These are phyloP conservation scores for Sugiyamaella novakii DNA, from an alignment of 1,139 yeast species.

Conservation along the genomic window DNA sequence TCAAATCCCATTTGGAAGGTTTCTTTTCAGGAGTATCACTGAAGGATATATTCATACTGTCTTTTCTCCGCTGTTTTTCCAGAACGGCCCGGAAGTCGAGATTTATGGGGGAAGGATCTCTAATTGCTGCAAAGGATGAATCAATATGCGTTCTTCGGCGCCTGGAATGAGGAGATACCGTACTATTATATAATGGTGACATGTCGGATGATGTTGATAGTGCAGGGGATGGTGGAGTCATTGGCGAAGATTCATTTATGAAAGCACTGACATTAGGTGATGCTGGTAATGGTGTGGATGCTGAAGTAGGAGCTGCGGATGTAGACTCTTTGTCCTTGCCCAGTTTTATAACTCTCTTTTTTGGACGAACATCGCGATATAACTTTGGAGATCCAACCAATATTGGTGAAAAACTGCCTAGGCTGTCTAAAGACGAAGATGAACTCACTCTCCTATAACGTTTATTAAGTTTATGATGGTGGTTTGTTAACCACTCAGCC, in stretches of 20 bases:
- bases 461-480: slow-evolving; percentile 5
- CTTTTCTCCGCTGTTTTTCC: slow-evolving; percentile 11
- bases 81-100: slow-evolving; percentile 18
- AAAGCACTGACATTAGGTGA: slow-evolving; percentile 6
- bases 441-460: not conserved
- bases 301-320: not conserved
- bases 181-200: slow-evolving; percentile 1
- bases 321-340: slow-evolving; percentile 2
- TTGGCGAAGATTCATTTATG: slow-evolving; percentile 4
- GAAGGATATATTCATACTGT: not conserved
- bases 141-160: slow-evolving; percentile 3
- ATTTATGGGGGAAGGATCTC: slow-evolving; percentile 13
- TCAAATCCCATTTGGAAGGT: slow-evolving; percentile 7
- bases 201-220: slow-evolving; percentile 10
- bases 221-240: slow-evolving; percentile 14
- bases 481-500: not conserved
- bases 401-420: slow-evolving; percentile 3
- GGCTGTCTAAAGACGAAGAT: slow-evolving; percentile 7
- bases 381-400: slow-evolving; percentile 8
- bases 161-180: slow-evolving; percentile 1
- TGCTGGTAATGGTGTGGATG: slow-evolving; percentile 5
- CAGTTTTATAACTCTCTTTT: slow-evolving; percentile 21
- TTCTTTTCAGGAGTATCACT: slow-evolving; percentile 8
- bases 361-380: slow-evolving; percentile 20
- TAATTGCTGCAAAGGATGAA: slow-evolving; percentile 3